phyloP scores from a whole-genome alignment of 140 eudicot species.

The Ambrosia hybrid region DNA sequence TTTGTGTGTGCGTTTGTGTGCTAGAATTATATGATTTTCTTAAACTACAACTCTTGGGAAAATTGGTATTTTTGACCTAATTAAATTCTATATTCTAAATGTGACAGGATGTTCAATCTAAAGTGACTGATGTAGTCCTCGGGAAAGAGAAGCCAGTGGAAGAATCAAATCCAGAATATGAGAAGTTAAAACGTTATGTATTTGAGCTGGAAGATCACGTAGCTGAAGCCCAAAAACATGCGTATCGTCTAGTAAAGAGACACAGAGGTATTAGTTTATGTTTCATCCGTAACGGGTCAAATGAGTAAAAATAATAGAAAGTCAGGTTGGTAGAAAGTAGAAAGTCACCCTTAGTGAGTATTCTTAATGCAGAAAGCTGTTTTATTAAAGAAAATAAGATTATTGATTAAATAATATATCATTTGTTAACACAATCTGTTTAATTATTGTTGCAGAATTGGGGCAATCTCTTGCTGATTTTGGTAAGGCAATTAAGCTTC shows the following conservation, averaged over 20 bases:
- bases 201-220: conserved; percentile 96
- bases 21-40: too few species aligned
- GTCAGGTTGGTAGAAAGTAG: not conserved
- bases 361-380: not conserved
- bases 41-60: not conserved
- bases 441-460: conserved; percentile 51
- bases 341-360: not conserved
- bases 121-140: conserved; percentile 90
- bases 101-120: conserved; percentile 85
- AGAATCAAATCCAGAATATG: conserved; percentile 88
- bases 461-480: conserved; percentile 88
- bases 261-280: conserved; percentile 65
- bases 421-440: not conserved
- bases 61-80: not conserved
- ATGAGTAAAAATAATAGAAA: not conserved
- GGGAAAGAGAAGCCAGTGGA: conserved; percentile 96
- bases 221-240: conserved; percentile 96
- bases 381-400: not conserved
- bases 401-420: conserved; percentile 3
- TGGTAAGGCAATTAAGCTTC: conserved; percentile 85
- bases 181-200: conserved; percentile 72
- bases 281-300: not conserved
- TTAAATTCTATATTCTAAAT: conserved; percentile 14
- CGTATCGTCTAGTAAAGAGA: conserved; percentile 87
- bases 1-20: too few species aligned